A percentile compares a stretch with the other conserved stretches of the same genome.
Conservation (phyloP, 108 stramenopile species). For the Cylindrotheca fusiformis region DNA sequence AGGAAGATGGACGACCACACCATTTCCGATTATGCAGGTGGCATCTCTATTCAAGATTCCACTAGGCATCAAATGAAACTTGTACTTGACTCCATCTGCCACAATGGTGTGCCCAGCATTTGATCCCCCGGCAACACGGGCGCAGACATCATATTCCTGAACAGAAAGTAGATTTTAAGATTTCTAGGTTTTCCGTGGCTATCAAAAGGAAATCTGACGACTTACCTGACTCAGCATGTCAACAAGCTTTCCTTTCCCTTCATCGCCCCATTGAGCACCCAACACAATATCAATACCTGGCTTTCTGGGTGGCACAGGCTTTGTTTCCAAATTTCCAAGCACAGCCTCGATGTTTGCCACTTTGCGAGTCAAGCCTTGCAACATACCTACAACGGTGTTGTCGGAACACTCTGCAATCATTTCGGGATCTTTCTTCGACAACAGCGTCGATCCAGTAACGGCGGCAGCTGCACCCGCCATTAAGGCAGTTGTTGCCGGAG, state of each 20-base stretch:
- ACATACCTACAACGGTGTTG: constrained; percentile 31
- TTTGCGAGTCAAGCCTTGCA: constrained; percentile 37
- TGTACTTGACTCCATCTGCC: constrained; percentile 94
- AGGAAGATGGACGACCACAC: constrained; percentile 95
- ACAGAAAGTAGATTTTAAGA: constrained; percentile 2
- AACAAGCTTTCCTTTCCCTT: constrained; percentile 99
- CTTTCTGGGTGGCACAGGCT: constrained; percentile 1
- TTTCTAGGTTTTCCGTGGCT: not conserved
- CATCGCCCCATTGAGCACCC: constrained; percentile 98
- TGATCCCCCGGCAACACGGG: constrained; percentile 95
- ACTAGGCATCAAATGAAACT: constrained; percentile 98
- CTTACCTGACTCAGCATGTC: constrained; percentile 87
- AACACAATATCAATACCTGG: constrained; percentile 90
- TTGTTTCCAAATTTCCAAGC: constrained; percentile 21
- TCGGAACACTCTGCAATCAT: constrained; percentile 12
- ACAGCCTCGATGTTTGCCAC: constrained; percentile 29
- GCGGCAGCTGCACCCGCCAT: constrained; percentile 35
- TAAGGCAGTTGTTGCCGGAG: constrained; percentile 21
- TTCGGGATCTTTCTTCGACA: constrained; percentile 15
- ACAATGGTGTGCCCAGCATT: constrained; percentile 99
- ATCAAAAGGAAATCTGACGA: not conserved
- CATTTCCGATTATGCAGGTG: constrained; percentile 95
- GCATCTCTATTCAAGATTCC: constrained; percentile 93
- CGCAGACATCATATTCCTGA: constrained; percentile 93
- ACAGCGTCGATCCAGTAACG: constrained; percentile 23